Base-by-base conservation (phyloP, 2,329 filamentous ascomycete genomes). In the Metarhizium brunneum region DNA sequence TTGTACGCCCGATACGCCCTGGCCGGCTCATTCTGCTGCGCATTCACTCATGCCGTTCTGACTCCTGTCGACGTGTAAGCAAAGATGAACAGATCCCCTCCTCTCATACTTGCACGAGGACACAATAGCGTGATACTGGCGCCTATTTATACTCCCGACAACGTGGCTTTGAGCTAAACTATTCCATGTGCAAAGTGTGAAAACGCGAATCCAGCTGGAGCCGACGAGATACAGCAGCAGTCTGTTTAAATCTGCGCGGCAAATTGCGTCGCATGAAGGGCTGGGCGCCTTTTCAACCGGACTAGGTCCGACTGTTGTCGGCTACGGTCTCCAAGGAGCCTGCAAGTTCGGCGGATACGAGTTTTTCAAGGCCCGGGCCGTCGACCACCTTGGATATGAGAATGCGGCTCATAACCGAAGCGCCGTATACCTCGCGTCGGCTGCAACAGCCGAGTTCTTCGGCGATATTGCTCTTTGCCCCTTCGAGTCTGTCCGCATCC, bases 41-140 rank as follows among this genome's bases (percentile, higher is more conserved):
- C 92, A 67, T 80, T 97, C 78, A 99, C 94, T 71, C 94, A 99
- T 84, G 94, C 92, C 76, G 88, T 83, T 70, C 85, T 97, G 68
- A 99, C 94, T 66, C 94, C 94, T 71, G 91, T 99, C 75, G 94
- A 99, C 88, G 94, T 99, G 92, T 97, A 94, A 76, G 92, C 89
- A 36, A 36, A 13, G 3, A 8, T 36, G 7, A 13, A 36, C 25
- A 25, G 35, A 36, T 36, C 35, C 35, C 35, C 35, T 25, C 25
- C 35, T 36, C 13, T 36, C 35, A 36, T 36, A 8, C 35, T 25
- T 25, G 25, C 25, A 2, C 1, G 35, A 36, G 35, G 35, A 36
- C 35, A 13, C 35, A 36, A 36, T 8, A 8, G 35, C 13, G 8
- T 36, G 35, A 40, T 50, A 18, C 16, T 13, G 40, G 14, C 13